Base-by-base conservation (phyloP, 305 asterid genomes). In the Fraxinus platypoda region DNA sequence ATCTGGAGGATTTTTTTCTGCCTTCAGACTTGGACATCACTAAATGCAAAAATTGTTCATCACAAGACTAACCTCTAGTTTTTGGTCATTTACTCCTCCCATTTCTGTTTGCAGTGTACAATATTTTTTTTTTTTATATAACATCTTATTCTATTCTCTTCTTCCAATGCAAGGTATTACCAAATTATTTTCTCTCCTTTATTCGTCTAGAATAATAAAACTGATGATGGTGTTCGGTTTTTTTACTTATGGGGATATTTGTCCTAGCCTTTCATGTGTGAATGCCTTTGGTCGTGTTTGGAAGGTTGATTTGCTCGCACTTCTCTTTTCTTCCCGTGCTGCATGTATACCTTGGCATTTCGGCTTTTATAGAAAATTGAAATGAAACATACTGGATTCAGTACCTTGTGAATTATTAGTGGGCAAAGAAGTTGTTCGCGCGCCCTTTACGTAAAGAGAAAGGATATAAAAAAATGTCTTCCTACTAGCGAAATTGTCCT, bases 1-100 rank as follows among this genome's bases (percentile, higher is more conserved):
- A 88, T 74, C 95, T 15, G 92, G 94, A 78, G 98, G 99, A 33
- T 90, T 95, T 64, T 92, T 95, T 81, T 93, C 99, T 4, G 79
- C 94, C 13, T 88, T 95, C 68, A 88, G 95, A 80, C 95, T 94
- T 2, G 97, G 88, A 23, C 88, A 84, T 81, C 86, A 88, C 84
- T 85, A 84, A 87, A 52, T 34, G 77, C 46, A 43, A 73, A 75
- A 0, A 12, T 35, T 82, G 83, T 80, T 81, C 21, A 38, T 78
- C 78, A 31, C 86, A 78, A 31, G 21, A 77, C 83, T 82, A 76
- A 34, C 78, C 68, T 74, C 74, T 78, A 83, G 78, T 86, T 82
- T 79, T 85, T 85, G 83, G 86, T 41, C 59, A 77, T 81, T 84
- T 84, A 37, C 79, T 49, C n/a, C 81, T 86, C 83, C 15, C 81